These are phyloP conservation scores for Leucocoprinus leucothites DNA, from an alignment of 768 basidiomycete genomes.

Conservation along the genomic window DNA sequence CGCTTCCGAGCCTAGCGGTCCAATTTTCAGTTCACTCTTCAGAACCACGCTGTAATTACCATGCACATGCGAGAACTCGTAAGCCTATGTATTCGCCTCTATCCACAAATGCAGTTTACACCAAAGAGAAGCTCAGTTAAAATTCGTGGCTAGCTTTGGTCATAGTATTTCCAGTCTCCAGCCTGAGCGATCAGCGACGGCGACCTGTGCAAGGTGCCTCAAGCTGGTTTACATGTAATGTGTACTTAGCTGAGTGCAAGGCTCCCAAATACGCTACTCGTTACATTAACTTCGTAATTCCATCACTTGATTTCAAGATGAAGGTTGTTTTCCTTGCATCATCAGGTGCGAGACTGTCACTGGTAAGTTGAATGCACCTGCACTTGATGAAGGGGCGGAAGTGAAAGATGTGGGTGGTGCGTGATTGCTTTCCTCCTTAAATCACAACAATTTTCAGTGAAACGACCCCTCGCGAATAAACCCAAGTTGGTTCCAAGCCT, in stretches of 20 bases:
- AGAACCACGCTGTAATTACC: too few relatives aligned
- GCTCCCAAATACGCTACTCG: constrained; percentile 69
- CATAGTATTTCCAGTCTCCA: constrained; percentile 67
- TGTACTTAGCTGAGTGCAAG: constrained; percentile 70
- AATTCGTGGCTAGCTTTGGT: constrained; percentile 66
- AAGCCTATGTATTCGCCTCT: constrained; percentile 14
- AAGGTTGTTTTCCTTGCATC: too few relatives aligned
- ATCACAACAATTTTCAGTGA: too few relatives aligned
- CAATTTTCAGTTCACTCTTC: too few relatives aligned
- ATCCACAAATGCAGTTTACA: constrained; percentile 66
- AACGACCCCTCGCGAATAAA: too few relatives aligned
- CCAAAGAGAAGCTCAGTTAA: constrained; percentile 82
- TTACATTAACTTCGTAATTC: not conserved
- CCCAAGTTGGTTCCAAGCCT: too few relatives aligned
- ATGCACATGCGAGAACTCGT: too few relatives aligned
- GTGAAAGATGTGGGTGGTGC: constrained; percentile 5
- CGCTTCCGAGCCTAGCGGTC: too few relatives aligned
- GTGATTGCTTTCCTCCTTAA: too few relatives aligned
- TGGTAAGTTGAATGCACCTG: constrained; percentile 33
- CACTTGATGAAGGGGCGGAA: constrained; percentile 23
- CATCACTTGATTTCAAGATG: not conserved
- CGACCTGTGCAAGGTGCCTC: constrained; percentile 72
- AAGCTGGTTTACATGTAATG: constrained; percentile 78
- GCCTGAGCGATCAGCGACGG: constrained; percentile 67
- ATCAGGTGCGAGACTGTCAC: constrained; percentile 43